Base-by-base conservation (phyloP, 148 eudicot genomes). In the Simmondsia chinensis region DNA sequence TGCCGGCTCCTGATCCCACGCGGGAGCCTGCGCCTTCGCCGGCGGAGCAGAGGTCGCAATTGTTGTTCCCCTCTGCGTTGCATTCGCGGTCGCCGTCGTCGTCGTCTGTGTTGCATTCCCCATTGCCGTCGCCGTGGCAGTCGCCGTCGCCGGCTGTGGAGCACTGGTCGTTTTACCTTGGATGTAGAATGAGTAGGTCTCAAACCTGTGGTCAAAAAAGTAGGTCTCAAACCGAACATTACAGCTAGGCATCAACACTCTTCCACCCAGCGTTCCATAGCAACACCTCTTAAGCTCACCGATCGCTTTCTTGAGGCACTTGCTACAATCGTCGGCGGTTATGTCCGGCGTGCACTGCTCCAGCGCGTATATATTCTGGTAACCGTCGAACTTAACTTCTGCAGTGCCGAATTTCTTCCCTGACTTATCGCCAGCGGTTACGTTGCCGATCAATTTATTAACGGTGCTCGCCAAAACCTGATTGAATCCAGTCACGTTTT, bases 341-440 rank as follows among this genome's bases (percentile, higher is more conserved):
- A 70, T n/a, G 31, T 70, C 66, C 6, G 61, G 66, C 5, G 61
- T 46, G 39, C 75, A 64, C 46, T 70, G 75, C 19, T 19, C 63
- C 50, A 74, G 33, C 2, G 26, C 57, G 6, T 63, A 69, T 17
- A 63, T 13, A 0, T 50, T 43, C 40, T 44, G 40, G 1, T 39
- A 37, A 4, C 22, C 22, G 1, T 50, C 25, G 11, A 60, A 26
- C 2, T 24, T 46, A 2, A 36, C 44, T 31, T 33, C 47, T 27
- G 12, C 35, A 0, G 63, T 37, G 1, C 67, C 60, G 11, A 33
- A 70, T 25, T 64, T 70, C 17, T 39, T 33, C 1, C 30, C 48
- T 0, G 59, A 35, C 7, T 7, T 5, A 23, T 12, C 46, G 4
- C 27, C 43, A 2, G 63, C 71, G 1, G 45, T 60, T 1, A 8